Percentiles rank a stretch among this genome's conserved stretches.
These are phyloP conservation scores for Colletotrichum abscissum DNA, from an alignment of 2,329 filamentous ascomycete species.

Conservation along the genomic window DNA sequence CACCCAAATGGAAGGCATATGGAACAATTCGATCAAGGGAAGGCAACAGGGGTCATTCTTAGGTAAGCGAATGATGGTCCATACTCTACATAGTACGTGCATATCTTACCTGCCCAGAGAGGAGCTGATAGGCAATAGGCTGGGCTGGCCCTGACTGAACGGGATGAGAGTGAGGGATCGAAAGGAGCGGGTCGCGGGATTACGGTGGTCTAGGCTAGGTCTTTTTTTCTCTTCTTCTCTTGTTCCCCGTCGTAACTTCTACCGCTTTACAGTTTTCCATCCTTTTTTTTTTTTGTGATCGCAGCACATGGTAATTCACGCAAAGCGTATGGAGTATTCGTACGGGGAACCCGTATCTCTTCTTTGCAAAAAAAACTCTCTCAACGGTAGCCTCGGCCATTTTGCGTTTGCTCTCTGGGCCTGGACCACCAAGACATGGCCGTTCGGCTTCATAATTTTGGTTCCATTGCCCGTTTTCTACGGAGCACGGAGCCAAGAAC, in stretches of 20 bases:
- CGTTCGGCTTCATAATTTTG: not conserved
- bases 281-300: too few species aligned
- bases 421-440: not conserved
- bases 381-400: not conserved
- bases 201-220: constrained; percentile 14
- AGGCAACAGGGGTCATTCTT: not conserved
- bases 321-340: not conserved
- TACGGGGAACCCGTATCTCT: not conserved
- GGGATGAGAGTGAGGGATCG: not conserved
- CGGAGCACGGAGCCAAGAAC: not conserved
- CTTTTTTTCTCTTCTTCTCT: not conserved
- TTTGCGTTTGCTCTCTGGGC: not conserved
- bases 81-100: too few species aligned
- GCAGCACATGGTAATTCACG: too few species aligned
- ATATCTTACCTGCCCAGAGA: too few species aligned
- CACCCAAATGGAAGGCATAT: constrained; percentile 18
- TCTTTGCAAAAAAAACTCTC: not conserved
- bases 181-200: not conserved
- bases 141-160: not conserved
- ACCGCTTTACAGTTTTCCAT: not conserved
- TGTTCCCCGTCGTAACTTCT: not conserved
- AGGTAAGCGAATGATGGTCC: not conserved
- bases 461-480: not conserved
- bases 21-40: constrained; percentile 25
- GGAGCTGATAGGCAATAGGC: too few species aligned